Evolutionary conservation across 2,329 filamentous ascomycete genomes (phyloP).

Genomic region (Huntiella bhutanensis): DNA sequence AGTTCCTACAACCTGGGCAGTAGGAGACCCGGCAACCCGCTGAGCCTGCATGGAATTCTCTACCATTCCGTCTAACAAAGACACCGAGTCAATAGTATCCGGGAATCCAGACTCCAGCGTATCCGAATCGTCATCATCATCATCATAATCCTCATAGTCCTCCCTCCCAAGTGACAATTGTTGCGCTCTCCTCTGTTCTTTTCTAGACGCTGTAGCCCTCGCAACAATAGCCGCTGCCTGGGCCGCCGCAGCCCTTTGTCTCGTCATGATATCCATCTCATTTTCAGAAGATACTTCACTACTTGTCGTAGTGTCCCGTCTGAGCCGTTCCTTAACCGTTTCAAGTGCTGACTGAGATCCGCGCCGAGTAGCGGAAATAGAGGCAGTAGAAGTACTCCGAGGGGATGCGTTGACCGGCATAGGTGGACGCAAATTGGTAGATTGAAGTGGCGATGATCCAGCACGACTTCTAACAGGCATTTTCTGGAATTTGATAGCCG

Average conservation of each 20-base stretch:
- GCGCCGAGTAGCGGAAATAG: slow-evolving; percentile 26
- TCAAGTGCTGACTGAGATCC: slow-evolving; percentile 56
- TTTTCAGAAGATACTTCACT: slow-evolving; percentile 73
- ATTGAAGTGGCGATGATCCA: slow-evolving; percentile 70
- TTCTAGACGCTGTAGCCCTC: slow-evolving; percentile 23
- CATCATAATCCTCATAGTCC: slow-evolving; percentile 38
- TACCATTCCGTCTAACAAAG: slow-evolving; percentile 43
- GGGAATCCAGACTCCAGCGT: slow-evolving; percentile 43
- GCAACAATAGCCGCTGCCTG: slow-evolving; percentile 29
- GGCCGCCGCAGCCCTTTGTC: slow-evolving; percentile 40
- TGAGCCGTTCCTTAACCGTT: slow-evolving; percentile 46
- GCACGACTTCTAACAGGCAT: slow-evolving; percentile 77
- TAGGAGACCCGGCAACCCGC: slow-evolving; percentile 24
- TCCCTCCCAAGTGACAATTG: slow-evolving; percentile 22
- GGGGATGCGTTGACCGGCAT: slow-evolving; percentile 28
- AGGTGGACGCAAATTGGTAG: slow-evolving; percentile 40
- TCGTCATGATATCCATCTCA: slow-evolving; percentile 51
- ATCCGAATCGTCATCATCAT: slow-evolving; percentile 37
- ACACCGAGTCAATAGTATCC: slow-evolving; percentile 50
- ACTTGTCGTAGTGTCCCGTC: slow-evolving; percentile 61
- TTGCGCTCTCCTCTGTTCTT: slow-evolving; percentile 27
- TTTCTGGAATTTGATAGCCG: slow-evolving; percentile 90
- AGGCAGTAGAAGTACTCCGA: slow-evolving; percentile 14
- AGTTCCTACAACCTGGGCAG: slow-evolving; percentile 42
- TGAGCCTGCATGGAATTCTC: slow-evolving; percentile 35